Evolutionary conservation across 2,329 filamentous ascomycete species (phyloP).

Genomic region (Claviceps quebecensis): DNA sequence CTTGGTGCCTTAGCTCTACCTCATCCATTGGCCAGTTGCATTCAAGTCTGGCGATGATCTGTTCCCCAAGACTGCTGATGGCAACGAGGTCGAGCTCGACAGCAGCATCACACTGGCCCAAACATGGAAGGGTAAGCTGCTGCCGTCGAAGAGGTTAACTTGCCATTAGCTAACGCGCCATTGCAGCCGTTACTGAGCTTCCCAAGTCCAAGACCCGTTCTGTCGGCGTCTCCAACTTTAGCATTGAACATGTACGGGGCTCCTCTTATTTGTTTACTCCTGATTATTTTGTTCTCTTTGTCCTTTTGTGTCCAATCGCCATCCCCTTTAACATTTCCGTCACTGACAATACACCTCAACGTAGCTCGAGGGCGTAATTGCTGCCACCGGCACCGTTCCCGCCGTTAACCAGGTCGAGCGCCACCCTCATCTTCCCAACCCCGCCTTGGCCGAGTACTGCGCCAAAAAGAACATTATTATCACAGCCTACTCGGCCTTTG

Average conservation of each 20-base stretch:
- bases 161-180: not conserved
- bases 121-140: slow-evolving; percentile 28
- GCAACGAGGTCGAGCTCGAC: slow-evolving; percentile 26
- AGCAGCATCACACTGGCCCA: slow-evolving; percentile 25
- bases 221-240: slow-evolving; percentile 64
- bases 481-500: slow-evolving; percentile 49
- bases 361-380: slow-evolving; percentile 38
- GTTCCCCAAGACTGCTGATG: slow-evolving; percentile 29
- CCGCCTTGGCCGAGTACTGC: slow-evolving; percentile 44
- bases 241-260: slow-evolving; percentile 33
- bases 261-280: not conserved
- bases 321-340: not conserved
- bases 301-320: not conserved
- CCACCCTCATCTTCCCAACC: slow-evolving; percentile 47
- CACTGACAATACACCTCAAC: not conserved
- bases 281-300: not conserved
- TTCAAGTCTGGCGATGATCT: slow-evolving; percentile 26
- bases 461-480: slow-evolving; percentile 49
- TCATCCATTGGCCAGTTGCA: slow-evolving; percentile 49
- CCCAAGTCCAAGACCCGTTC: slow-evolving; percentile 47
- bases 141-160: not conserved
- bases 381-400: slow-evolving; percentile 40
- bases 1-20: slow-evolving; percentile 31
- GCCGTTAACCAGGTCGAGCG: slow-evolving; percentile 59
- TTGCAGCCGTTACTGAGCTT: slow-evolving; percentile 36